Percentiles rank a stretch among this genome's conserved stretches.
Evolutionary conservation across 1,284 basidiomycete genomes (phyloP).

Genomic region (Leccinum subrobustum): DNA sequence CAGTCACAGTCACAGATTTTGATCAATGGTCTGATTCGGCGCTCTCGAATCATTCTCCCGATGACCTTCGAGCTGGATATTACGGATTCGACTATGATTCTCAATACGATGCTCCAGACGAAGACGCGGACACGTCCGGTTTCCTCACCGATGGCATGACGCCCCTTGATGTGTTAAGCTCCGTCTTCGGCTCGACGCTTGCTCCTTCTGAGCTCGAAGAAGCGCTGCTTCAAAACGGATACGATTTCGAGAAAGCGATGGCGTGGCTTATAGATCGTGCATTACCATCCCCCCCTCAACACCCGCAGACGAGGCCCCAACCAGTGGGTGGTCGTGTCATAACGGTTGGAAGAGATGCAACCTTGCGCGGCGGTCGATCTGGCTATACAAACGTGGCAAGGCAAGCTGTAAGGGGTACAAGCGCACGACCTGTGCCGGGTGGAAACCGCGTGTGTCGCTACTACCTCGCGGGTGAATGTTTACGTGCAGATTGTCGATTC

Average conservation of each 20-base stretch:
- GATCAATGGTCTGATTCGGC: slow-evolving; percentile 62
- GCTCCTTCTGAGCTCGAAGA: slow-evolving; percentile 92
- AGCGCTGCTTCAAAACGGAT: slow-evolving; percentile 83
- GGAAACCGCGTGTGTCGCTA: slow-evolving; percentile 87
- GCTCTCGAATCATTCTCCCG: slow-evolving; percentile 41
- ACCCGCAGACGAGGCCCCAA: slow-evolving; percentile 52
- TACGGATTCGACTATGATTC: slow-evolving; percentile 38
- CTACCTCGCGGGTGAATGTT: slow-evolving; percentile 94
- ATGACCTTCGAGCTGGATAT: slow-evolving; percentile 40
- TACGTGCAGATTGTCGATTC: slow-evolving; percentile 95
- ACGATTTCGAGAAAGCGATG: slow-evolving; percentile 95
- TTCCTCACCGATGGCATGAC: slow-evolving; percentile 87
- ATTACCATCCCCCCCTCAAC: slow-evolving; percentile 44
- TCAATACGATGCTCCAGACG: slow-evolving; percentile 40
- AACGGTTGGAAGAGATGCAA: slow-evolving; percentile 55
- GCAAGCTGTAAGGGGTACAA: slow-evolving; percentile 48
- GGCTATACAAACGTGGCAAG: slow-evolving; percentile 36
- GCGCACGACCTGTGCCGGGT: slow-evolving; percentile 55
- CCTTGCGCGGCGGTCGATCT: slow-evolving; percentile 45
- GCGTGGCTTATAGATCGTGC: slow-evolving; percentile 84
- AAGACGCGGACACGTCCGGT: slow-evolving; percentile 52
- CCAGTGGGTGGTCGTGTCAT: slow-evolving; percentile 62
- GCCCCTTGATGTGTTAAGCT: slow-evolving; percentile 92
- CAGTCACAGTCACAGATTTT: slow-evolving; percentile 60
- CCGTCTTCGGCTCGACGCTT: slow-evolving; percentile 87